Evolutionary conservation across 2,329 filamentous ascomycete species (phyloP).

Genomic region (Hortaea sp.): DNA sequence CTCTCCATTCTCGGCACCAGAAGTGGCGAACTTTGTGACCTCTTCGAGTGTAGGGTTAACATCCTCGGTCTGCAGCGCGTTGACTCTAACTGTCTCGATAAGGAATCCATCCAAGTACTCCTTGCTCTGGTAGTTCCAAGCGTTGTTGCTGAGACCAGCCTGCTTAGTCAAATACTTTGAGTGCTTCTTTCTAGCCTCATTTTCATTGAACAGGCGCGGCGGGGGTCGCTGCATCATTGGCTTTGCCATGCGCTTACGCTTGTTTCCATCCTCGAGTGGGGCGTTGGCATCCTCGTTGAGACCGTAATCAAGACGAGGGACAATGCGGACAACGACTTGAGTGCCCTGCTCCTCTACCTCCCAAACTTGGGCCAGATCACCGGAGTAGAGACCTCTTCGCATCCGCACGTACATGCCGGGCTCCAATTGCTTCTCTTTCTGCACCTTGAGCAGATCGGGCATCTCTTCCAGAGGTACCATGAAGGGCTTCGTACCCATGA

Average conservation of each 20-base stretch:
- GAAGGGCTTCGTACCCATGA: constrained; percentile 75
- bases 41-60: constrained; percentile 92
- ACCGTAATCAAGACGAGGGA: constrained; percentile 87
- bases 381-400: constrained; percentile 63
- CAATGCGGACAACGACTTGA: constrained; percentile 75
- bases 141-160: constrained; percentile 50
- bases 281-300: constrained; percentile 64
- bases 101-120: constrained; percentile 89
- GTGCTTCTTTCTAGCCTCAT: constrained; percentile 82
- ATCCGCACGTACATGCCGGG: constrained; percentile 89
- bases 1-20: constrained; percentile 79
- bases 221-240: constrained; percentile 58
- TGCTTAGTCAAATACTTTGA: constrained; percentile 45
- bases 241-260: constrained; percentile 60
- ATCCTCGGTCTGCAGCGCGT: constrained; percentile 72
- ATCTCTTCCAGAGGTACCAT: constrained; percentile 94
- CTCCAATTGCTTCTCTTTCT: constrained; percentile 74
- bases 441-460: constrained; percentile 85
- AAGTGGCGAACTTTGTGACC: constrained; percentile 76
- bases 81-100: constrained; percentile 87
- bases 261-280: constrained; percentile 39
- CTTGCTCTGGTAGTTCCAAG: constrained; percentile 77
- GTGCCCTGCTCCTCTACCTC: constrained; percentile 89
- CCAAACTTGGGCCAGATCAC: constrained; percentile 83
- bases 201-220: constrained; percentile 83